Base-by-base conservation (phyloP, 2,329 filamentous ascomycete genomes). In the Trichoderma guizhouense region DNA sequence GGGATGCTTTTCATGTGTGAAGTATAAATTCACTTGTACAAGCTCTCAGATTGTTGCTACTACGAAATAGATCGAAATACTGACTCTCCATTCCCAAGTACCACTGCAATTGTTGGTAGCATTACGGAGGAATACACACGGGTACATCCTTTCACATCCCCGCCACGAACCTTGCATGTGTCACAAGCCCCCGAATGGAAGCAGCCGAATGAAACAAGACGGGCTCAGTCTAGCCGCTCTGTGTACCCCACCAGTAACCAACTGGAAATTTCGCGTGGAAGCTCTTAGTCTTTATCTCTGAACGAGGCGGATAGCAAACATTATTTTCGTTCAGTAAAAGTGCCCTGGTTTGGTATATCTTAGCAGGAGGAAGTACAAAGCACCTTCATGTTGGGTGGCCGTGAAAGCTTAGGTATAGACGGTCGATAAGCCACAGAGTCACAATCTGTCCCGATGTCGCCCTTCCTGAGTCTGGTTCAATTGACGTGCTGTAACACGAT, bases 341-440 rank as follows among this genome's bases (percentile, higher is more conserved):
- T 7, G n/a, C 2, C 0, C 11, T 53, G 1, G 5, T 3, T 14
- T 24, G 6, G 21, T 53, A 53, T 14, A 53, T 24, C 47, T 1
- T 24, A 53, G 21, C 21, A 53, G 21, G 15, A 43, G 1, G 34
- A 39, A 47, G 43, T 11, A 47, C 43, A 21, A n/a, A 47, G 3
- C 8, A 0, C 0, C 8, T 21, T 47, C n/a, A 47, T 47, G 0
- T 21, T 47, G 43, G 0, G 3, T 47, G 9, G 36, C 36, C 0
- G 36, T 8, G 15, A 39, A 39, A 3, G 36, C 3, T 39, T 39
- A 34, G 9, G 2, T 30, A 39, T 39, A 39, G 39, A 43, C 7
- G 15, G 7, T n/a, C 39, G 39, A 39, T 4, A 51, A 51, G 47
- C 47, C 47, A 51, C 47, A 51, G 8, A 14, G 47, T 53, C 47